Conservation (phyloP, 2,329 filamentous ascomycete species). For the Macrophomina phaseolina region DNA sequence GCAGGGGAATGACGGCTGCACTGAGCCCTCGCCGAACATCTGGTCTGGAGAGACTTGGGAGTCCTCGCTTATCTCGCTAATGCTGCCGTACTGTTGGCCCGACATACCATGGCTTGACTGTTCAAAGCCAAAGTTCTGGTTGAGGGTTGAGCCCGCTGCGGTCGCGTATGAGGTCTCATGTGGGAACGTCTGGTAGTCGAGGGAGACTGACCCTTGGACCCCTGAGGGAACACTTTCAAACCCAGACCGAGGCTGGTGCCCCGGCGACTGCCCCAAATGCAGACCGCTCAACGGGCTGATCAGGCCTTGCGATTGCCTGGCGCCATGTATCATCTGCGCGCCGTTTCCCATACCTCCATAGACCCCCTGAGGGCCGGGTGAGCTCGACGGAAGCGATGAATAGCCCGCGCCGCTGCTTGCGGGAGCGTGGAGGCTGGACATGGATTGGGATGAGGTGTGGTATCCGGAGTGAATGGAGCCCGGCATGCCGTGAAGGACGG, state of each 20-base stretch:
- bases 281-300: conserved; percentile 21
- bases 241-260: conserved; percentile 14
- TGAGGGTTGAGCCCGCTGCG: conserved; percentile 7
- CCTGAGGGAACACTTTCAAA: conserved; percentile 12
- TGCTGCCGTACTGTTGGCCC: conserved; percentile 17
- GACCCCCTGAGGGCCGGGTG: background rate
- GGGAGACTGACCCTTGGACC: conserved; percentile 16
- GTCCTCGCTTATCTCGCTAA: conserved; percentile 22
- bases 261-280: conserved; percentile 10
- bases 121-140: conserved; percentile 24
- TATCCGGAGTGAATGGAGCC: conserved; percentile 2
- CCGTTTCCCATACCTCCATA: conserved; percentile 16
- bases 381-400: background rate
- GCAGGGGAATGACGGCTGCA: background rate
- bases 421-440: conserved; percentile 14
- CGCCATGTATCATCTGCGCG: conserved; percentile 9
- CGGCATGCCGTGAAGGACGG: conserved; percentile 13
- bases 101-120: conserved; percentile 14
- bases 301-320: conserved; percentile 13
- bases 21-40: conserved; percentile 4
- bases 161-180: conserved; percentile 19
- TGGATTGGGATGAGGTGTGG: conserved; percentile 20
- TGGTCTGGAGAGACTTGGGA: conserved; percentile 18
- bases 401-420: conserved; percentile 8
- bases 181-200: conserved; percentile 19